phyloP scores from a whole-genome alignment of 495 filamentous ascomycete genomes.

The Tuber aestivum region DNA sequence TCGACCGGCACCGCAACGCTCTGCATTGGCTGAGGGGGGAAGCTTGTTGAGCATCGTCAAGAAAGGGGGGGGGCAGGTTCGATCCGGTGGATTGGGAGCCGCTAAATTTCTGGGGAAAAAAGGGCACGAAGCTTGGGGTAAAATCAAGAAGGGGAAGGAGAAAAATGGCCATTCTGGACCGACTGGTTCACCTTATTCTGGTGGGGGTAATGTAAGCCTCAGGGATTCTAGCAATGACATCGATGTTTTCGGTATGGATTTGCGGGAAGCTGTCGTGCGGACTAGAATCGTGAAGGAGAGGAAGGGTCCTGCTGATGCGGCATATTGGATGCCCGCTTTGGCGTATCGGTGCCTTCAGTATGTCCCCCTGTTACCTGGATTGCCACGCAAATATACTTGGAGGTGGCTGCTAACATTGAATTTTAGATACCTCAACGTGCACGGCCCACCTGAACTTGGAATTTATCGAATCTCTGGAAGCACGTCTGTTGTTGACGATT shows the following conservation, averaged over 20 bases:
- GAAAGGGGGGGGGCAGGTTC: conserved; percentile 36
- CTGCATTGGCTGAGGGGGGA: conserved; percentile 37
- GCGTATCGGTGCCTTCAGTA: conserved; percentile 43
- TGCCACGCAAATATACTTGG: conserved; percentile 5
- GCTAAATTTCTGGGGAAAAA: conserved; percentile 41
- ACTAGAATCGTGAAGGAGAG: conserved; percentile 40
- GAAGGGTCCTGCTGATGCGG: conserved; percentile 36
- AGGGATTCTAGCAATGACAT: conserved; percentile 41
- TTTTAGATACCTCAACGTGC: conserved; percentile 41
- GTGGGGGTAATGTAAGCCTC: conserved; percentile 10
- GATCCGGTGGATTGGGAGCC: conserved; percentile 37
- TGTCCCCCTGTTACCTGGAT: conserved; percentile 14
- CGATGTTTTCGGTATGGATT: conserved; percentile 42
- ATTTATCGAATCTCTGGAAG: conserved; percentile 42
- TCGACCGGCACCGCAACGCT: conserved; percentile 36
- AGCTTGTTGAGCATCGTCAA: conserved; percentile 41
- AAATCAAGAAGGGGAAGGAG: conserved; percentile 40
- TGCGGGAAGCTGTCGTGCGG: conserved; percentile 39
- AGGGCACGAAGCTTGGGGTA: conserved; percentile 39
- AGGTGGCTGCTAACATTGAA: conserved; percentile 11
- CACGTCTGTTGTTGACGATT: conserved; percentile 41
- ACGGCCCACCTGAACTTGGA: conserved; percentile 41
- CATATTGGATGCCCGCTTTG: conserved; percentile 42
- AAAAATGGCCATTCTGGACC: conserved; percentile 30
- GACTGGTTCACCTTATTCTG: conserved; percentile 7